phyloP scores from a whole-genome alignment of 306 rosid species.

The Hippophae gyantsensis region DNA sequence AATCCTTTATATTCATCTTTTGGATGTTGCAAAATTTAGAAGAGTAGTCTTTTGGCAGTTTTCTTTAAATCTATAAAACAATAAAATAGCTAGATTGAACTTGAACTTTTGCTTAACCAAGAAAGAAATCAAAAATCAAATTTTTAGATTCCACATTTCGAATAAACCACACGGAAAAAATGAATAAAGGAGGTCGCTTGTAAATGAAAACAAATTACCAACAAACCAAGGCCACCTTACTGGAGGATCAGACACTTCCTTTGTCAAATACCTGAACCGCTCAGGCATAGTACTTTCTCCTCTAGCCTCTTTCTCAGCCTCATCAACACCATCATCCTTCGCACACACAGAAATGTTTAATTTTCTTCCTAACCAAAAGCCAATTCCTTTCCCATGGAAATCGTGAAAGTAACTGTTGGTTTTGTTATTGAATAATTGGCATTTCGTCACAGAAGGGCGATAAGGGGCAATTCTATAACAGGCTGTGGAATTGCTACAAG shows the following conservation, averaged over 20 bases:
- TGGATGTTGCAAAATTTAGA: neutral
- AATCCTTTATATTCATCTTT: neutral
- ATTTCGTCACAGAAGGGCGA: slow-evolving; percentile 18
- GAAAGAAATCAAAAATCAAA: too few species aligned
- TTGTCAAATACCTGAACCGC: slow-evolving; percentile 55
- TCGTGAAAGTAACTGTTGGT: slow-evolving; percentile 18
- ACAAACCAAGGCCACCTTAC: slow-evolving; percentile 77
- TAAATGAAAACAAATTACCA: slow-evolving; percentile 26
- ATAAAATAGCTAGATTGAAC: neutral
- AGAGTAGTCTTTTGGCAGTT: too few species aligned
- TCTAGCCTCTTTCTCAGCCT: slow-evolving; percentile 47
- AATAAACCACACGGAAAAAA: slow-evolving; percentile 11
- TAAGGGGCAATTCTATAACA: slow-evolving; percentile 13
- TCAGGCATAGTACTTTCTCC: slow-evolving; percentile 67
- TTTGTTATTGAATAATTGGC: slow-evolving; percentile 18
- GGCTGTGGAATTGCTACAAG: slow-evolving; percentile 13
- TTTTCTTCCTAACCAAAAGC: slow-evolving; percentile 24
- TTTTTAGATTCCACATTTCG: neutral
- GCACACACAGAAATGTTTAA: slow-evolving; percentile 22
- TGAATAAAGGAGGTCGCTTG: neutral
- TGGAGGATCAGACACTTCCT: slow-evolving; percentile 68
- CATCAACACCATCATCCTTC: slow-evolving; percentile 21
- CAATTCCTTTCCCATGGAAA: slow-evolving; percentile 21
- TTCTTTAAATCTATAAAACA: neutral
- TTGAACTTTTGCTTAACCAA: neutral